A percentile compares a stretch with the other conserved stretches of the same genome.
Conservation (phyloP, 2,329 filamentous ascomycete genomes). For the Truncatella angustata region DNA sequence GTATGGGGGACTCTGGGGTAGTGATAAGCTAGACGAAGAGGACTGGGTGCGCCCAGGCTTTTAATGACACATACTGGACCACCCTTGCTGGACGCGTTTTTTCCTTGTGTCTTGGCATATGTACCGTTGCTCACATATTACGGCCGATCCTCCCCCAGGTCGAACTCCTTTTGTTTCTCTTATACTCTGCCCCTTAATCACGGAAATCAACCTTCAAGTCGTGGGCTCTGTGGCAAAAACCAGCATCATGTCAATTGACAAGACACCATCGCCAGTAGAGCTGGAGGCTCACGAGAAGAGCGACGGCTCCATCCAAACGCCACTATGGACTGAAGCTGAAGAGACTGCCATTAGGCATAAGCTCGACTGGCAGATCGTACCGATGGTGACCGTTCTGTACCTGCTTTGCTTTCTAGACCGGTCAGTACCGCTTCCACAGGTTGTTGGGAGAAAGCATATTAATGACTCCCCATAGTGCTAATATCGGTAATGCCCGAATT, state of each 20-base stretch:
- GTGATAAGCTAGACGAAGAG: too few species aligned
- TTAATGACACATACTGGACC: too few species aligned
- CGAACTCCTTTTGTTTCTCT: too few species aligned
- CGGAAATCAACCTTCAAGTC: too few species aligned
- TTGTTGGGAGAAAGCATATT: not conserved
- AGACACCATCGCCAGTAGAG: conserved; percentile 19
- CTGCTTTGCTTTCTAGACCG: conserved; percentile 49
- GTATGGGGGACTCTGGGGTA: too few species aligned
- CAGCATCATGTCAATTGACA: conserved; percentile 35
- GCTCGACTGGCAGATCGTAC: conserved; percentile 51
- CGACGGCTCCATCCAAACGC: conserved; percentile 21
- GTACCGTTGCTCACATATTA: too few species aligned
- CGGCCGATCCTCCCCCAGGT: too few species aligned
- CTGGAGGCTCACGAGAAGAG: conserved; percentile 23
- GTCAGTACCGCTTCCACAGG: too few species aligned
- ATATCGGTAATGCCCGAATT: conserved; percentile 56
- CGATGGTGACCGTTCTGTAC: conserved; percentile 51
- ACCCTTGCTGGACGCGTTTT: too few species aligned
- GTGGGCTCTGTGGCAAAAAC: conserved; percentile 46
- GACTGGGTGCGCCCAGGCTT: too few species aligned
- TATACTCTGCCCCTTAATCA: too few species aligned
- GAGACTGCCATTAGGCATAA: conserved; percentile 48
- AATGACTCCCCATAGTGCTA: conserved; percentile 23
- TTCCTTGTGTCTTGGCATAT: too few species aligned
- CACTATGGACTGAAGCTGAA: conserved; percentile 50